Evolutionary conservation across 208 protist genomes (phyloP), one percentile per base, ranked within the genome.

Genomic region (Trypanosoma brucei): DNA sequence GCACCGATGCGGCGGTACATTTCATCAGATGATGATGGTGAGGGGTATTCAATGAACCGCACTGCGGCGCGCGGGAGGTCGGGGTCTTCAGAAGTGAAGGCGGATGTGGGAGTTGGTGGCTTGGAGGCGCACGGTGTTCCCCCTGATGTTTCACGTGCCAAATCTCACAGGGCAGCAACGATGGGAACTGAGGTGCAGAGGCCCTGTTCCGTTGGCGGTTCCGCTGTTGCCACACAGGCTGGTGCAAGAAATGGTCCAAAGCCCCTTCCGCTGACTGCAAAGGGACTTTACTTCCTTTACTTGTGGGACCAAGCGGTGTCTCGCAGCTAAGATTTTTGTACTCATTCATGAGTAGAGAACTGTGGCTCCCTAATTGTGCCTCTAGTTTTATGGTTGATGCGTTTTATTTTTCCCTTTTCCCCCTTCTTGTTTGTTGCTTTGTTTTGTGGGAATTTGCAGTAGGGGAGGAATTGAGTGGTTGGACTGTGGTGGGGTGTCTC

Each of bases 231-330:
- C 1, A 65, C 59, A 52, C 66, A 65, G 38, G 50, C 59, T 7
- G 58, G 40, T 30, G n/a, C 36, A 1, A 51, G n/a, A 5, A 34
- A 31, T 42, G 37, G 44, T n/a, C 13, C 63, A 11, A 64, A 53
- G 31, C 44, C 45, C 49, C 59, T 71, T 22, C 22, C 50, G 5
- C 3, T 36, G 33, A 60, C 49, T 35, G 56, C 57, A 9, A 51
- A 58, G 13, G 71, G 71, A 9, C 44, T 76, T 5, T 76, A 72
- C 44, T 76, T 76, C 57, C 36, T 72, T 35, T 44, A 76, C 22
- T 34, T 76, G 48, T 76, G 71, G 71, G 71, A 76, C 52, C 71
- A 67, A 37, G 55, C 40, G 4, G 52, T 39, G 33, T 22, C 64
- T 11, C 13, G 1, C 8, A 22, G 33, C 22, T 48, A 44, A 40